Evolutionary conservation across 176 grass and related monocot genomes (phyloP).

Genomic region (Panicum miliaceum): DNA sequence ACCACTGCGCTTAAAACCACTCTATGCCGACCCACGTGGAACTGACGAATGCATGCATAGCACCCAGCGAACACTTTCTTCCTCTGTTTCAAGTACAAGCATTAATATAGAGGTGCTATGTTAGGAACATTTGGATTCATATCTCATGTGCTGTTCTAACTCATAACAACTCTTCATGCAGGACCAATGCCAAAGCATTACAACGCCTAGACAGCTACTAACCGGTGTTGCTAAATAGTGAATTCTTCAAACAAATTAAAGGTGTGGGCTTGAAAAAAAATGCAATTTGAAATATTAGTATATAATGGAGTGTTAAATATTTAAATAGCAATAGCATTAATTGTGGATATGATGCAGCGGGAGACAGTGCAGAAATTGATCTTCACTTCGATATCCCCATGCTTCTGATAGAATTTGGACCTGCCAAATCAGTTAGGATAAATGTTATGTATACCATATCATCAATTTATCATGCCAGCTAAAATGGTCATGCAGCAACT

Average conservation of each 20-base stretch:
- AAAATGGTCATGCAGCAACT: constrained; percentile 30
- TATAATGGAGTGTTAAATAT: background rate
- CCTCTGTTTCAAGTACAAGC: background rate
- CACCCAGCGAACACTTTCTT: no score
- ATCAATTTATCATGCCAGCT: constrained; percentile 25
- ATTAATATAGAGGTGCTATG: background rate
- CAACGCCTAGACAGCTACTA: constrained; percentile 16
- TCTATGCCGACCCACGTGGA: background rate
- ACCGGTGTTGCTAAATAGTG: background rate
- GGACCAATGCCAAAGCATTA: background rate
- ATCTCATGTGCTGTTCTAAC: background rate
- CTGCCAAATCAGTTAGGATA: constrained; percentile 57
- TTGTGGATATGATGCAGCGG: constrained; percentile 96
- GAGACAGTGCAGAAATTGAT: constrained; percentile 90
- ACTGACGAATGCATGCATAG: background rate
- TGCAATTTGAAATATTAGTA: background rate
- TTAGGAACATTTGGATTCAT: background rate
- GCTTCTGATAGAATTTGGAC: constrained; percentile 89
- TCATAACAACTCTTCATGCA: background rate
- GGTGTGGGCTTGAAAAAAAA: background rate
- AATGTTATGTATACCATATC: constrained; percentile 31
- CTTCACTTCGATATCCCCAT: constrained; percentile 78
- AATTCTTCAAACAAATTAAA: background rate
- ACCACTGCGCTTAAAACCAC: background rate
- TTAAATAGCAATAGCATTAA: constrained; percentile 29